These are phyloP conservation scores for Camelina laxa DNA, from an alignment of 345 rosid genomes.

Conservation along the genomic window DNA sequence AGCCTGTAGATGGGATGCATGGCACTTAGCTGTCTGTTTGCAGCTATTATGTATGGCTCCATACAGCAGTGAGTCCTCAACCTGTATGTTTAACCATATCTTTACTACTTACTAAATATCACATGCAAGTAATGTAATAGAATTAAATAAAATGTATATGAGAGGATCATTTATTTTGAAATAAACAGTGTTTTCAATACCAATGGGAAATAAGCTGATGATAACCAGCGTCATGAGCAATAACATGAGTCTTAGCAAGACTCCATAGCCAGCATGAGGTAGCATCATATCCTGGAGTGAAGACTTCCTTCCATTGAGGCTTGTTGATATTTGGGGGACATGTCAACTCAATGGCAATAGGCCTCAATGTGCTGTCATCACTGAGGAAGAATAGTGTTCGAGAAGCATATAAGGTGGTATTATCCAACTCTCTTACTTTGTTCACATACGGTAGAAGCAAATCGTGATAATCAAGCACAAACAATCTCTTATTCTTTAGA, in stretches of 20 bases:
- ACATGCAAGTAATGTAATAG: no score
- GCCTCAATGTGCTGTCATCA: constrained; percentile 57
- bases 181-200: constrained; percentile 38
- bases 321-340: constrained; percentile 59
- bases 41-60: no score
- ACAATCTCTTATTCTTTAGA: constrained; percentile 38
- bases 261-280: constrained; percentile 76
- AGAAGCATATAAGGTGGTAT: constrained; percentile 66
- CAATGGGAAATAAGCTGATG: constrained; percentile 82
- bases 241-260: constrained; percentile 71
- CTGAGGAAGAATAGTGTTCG: constrained; percentile 65
- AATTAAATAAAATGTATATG: no score
- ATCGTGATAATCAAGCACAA: constrained; percentile 45
- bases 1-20: no score
- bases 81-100: no score
- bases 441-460: constrained; percentile 61
- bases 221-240: constrained; percentile 68
- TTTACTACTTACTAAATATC: no score
- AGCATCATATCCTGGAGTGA: constrained; percentile 48
- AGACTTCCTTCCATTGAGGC: constrained; percentile 72
- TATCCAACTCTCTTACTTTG: constrained; percentile 58
- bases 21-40: no score
- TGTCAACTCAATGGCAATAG: constrained; percentile 68
- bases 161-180: background rate
- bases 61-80: no score